phyloP scores from a whole-genome alignment of 352 stramenopile genomes.

The Globisporangium uncinulatum region DNA sequence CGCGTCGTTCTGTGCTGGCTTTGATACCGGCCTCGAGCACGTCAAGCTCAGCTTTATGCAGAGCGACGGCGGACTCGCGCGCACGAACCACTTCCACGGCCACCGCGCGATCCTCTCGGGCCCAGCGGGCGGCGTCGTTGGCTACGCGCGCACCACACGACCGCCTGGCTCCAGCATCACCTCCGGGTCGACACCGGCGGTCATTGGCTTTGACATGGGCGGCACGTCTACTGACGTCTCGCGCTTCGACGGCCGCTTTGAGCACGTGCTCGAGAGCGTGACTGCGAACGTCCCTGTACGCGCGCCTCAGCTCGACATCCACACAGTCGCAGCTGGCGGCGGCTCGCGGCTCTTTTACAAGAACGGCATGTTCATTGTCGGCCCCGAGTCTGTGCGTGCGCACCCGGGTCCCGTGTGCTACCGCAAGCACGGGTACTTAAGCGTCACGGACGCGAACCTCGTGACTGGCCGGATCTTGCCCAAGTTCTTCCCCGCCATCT shows the following conservation, averaged over 20 bases:
- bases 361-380: slow-evolving; percentile 96
- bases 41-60: slow-evolving; percentile 99
- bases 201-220: slow-evolving; percentile 99
- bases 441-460: slow-evolving; percentile 98
- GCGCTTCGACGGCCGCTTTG: slow-evolving; percentile 94
- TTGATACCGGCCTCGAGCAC: slow-evolving; percentile 87
- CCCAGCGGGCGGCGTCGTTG: slow-evolving; percentile 93
- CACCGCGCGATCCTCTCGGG: slow-evolving; percentile 93
- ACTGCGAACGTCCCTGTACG: slow-evolving; percentile 98
- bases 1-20: slow-evolving; percentile 94
- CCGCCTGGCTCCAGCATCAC: slow-evolving; percentile 27
- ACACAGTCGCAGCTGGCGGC: slow-evolving; percentile 97
- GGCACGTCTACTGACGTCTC: slow-evolving; percentile 98
- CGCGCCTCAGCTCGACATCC: slow-evolving; percentile 97
- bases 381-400: slow-evolving; percentile 95
- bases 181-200: slow-evolving; percentile 27
- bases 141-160: slow-evolving; percentile 94
- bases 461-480: slow-evolving; percentile 96
- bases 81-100: slow-evolving; percentile 92
- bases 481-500: slow-evolving; percentile 98
- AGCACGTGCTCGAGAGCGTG: slow-evolving; percentile 98
- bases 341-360: slow-evolving; percentile 96
- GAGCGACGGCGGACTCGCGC: slow-evolving; percentile 96
- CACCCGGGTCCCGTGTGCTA: slow-evolving; percentile 97
- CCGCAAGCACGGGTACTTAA: slow-evolving; percentile 94